A percentile compares a stretch with the other conserved stretches of the same genome.
These are phyloP conservation scores for Emericellopsis terricola DNA, from an alignment of 495 filamentous ascomycete species.

Conservation along the genomic window DNA sequence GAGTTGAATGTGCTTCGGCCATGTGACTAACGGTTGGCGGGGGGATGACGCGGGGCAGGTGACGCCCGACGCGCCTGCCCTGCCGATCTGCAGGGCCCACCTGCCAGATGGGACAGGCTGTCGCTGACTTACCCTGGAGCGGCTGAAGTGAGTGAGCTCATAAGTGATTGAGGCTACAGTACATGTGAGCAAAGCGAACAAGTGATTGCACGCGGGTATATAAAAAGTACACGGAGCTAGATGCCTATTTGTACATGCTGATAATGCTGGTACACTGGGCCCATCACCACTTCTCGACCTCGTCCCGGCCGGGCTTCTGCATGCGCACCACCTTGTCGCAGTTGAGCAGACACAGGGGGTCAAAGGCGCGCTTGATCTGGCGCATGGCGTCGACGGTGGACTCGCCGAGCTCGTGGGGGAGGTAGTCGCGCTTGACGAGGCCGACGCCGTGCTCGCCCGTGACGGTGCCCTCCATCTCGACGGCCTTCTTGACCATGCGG, in stretches of 20 bases:
- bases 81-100: no score
- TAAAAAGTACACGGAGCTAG: no score
- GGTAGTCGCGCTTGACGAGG: slow-evolving; percentile 65
- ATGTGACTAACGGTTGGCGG: neutral
- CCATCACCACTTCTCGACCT: slow-evolving; percentile 30
- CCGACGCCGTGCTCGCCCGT: slow-evolving; percentile 75
- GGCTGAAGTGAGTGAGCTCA: no score
- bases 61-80: no score
- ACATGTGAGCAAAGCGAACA: no score
- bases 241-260: no score
- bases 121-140: no score
- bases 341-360: slow-evolving; percentile 62
- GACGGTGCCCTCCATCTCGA: slow-evolving; percentile 70
- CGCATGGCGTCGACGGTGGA: slow-evolving; percentile 64
- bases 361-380: slow-evolving; percentile 57
- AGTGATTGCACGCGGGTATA: no score
- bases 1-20: no score
- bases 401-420: slow-evolving; percentile 54
- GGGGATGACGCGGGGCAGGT: neutral
- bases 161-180: no score
- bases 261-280: no score
- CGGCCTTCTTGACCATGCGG: slow-evolving; percentile 67
- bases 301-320: slow-evolving; percentile 30
- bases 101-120: no score
- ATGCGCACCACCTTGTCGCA: slow-evolving; percentile 64